A percentile compares a stretch with the other conserved stretches of the same genome.
Conservation (phyloP, 2,329 filamentous ascomycete genomes). For the Xylaria sp. region DNA sequence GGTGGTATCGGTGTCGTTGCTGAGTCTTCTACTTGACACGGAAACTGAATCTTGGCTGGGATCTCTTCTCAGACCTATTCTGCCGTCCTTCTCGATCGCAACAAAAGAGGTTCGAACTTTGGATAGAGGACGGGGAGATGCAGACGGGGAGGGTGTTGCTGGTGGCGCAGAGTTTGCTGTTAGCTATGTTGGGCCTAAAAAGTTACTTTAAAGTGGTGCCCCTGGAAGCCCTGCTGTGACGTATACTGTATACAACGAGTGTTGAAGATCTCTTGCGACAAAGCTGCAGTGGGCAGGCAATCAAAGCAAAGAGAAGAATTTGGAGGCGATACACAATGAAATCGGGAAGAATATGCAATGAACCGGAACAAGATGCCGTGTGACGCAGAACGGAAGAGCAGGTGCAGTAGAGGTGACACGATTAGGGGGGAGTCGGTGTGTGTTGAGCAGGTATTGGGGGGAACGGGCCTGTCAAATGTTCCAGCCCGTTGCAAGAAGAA, state of each 20-base stretch:
- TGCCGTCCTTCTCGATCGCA: conserved; percentile 70
- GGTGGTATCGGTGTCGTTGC: conserved; percentile 48
- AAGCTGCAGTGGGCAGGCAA: conserved; percentile 7
- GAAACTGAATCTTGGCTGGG: conserved; percentile 50
- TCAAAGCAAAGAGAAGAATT: background rate
- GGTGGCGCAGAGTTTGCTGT: conserved; percentile 40
- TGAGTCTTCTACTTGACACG: conserved; percentile 44
- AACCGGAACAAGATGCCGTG: background rate
- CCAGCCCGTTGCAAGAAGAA: conserved; percentile 1
- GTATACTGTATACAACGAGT: conserved; percentile 27
- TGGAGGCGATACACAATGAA: background rate
- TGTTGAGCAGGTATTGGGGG: conserved; percentile 8
- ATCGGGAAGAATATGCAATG: background rate
- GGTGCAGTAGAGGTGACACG: background rate
- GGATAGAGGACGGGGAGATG: conserved; percentile 69
- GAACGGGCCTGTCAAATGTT: conserved; percentile 2
- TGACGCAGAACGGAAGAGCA: background rate
- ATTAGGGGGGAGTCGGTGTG: background rate
- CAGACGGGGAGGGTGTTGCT: conserved; percentile 44
- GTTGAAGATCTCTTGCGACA: conserved; percentile 3
- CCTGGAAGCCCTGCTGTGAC: conserved; percentile 28
- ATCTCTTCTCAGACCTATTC: conserved; percentile 57
- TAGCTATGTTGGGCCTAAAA: conserved; percentile 33
- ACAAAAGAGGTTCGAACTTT: conserved; percentile 79
- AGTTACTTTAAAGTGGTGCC: conserved; percentile 22